These are phyloP conservation scores for Chloroidium sp. DNA, from an alignment of 163 green algal species.

Conservation along the genomic window DNA sequence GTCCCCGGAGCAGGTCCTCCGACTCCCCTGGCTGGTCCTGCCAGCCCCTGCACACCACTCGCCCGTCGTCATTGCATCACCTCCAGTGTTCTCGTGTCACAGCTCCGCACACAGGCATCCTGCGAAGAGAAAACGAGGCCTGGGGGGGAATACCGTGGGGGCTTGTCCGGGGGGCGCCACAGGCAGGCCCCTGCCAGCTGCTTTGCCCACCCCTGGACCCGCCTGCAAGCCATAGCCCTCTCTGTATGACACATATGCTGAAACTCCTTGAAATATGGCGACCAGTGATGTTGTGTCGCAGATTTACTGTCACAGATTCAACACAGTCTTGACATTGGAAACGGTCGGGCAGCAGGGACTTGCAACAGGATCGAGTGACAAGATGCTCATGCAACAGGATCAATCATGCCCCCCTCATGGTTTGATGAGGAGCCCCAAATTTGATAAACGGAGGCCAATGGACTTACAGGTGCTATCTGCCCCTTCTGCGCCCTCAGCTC, in stretches of 20 bases:
- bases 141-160: conserved; percentile 37
- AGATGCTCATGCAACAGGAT: background rate
- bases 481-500: conserved; percentile 28
- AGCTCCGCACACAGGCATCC: no score
- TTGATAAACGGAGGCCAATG: background rate
- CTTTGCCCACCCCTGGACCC: conserved; percentile 72
- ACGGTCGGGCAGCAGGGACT: background rate
- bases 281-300: no score
- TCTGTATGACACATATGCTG: background rate
- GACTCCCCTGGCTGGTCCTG: conserved; percentile 74
- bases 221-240: conserved; percentile 15
- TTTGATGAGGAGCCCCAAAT: no score
- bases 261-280: no score
- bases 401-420: background rate
- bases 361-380: background rate
- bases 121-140: no score
- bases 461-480: conserved; percentile 47
- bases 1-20: conserved; percentile 78
- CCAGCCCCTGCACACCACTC: conserved; percentile 58
- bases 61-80: background rate
- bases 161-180: conserved; percentile 62
- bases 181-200: conserved; percentile 86
- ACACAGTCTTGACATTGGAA: background rate
- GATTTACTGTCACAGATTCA: background rate
- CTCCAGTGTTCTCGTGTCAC: no score